These are phyloP conservation scores for Sarcomyxa edulis DNA, from an alignment of 768 basidiomycete genomes.

Conservation along the genomic window DNA sequence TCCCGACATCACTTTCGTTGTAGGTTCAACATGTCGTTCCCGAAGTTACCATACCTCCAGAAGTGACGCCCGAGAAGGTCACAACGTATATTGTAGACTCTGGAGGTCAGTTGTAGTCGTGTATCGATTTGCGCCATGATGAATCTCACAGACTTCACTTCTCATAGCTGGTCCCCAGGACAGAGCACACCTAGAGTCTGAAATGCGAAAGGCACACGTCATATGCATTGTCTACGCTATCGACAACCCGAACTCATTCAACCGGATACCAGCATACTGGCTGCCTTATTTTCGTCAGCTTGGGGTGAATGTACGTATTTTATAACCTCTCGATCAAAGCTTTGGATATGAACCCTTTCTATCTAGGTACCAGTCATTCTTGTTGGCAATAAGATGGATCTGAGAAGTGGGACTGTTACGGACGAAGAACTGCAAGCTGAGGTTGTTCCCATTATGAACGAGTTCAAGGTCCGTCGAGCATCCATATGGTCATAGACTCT, in stretches of 20 bases:
- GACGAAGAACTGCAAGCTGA: constrained; percentile 93
- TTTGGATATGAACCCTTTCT: constrained; percentile 8
- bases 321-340: background rate
- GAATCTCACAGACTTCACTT: constrained; percentile 7
- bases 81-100: constrained; percentile 98
- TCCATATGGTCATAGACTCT: no score
- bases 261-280: constrained; percentile 98
- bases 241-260: constrained; percentile 94
- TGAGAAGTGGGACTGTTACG: constrained; percentile 89
- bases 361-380: constrained; percentile 89
- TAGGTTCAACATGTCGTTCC: constrained; percentile 95
- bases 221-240: constrained; percentile 97
- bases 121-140: constrained; percentile 18
- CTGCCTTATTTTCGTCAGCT: constrained; percentile 90
- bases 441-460: constrained; percentile 95
- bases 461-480: constrained; percentile 90
- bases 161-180: constrained; percentile 77
- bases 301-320: constrained; percentile 79
- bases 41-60: constrained; percentile 96
- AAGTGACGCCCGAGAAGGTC: constrained; percentile 95
- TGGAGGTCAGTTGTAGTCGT: constrained; percentile 53
- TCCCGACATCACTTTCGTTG: background rate
- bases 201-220: constrained; percentile 96
- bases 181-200: constrained; percentile 83
- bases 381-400: constrained; percentile 97